Evolutionary conservation across 768 basidiomycete genomes (phyloP).

Genomic region (Lactarius akahatsu): DNA sequence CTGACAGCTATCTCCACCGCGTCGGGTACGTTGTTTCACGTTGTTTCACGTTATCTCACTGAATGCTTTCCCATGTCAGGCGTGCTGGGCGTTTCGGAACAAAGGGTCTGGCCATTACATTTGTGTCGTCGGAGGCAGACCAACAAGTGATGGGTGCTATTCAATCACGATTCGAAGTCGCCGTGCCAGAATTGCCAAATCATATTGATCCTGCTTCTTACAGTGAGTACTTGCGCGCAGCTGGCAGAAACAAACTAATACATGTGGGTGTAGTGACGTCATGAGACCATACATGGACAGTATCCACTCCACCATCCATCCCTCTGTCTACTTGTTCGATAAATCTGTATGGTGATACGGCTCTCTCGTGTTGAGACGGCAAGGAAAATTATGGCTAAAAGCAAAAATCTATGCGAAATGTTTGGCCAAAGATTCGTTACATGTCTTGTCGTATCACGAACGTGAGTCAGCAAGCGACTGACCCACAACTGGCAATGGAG

Average conservation of each 20-base stretch:
- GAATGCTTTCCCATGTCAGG: constrained; percentile 39
- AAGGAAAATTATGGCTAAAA: neutral
- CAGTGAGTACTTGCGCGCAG: constrained; percentile 56
- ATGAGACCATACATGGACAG: constrained; percentile 25
- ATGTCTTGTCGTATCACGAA: neutral
- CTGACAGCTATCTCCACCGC: constrained; percentile 97
- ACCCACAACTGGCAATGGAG: constrained; percentile 1
- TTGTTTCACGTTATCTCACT: neutral
- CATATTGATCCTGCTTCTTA: constrained; percentile 93
- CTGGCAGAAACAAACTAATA: constrained; percentile 1
- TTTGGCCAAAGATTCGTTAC: neutral
- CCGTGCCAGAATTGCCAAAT: constrained; percentile 91
- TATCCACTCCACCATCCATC: constrained; percentile 7
- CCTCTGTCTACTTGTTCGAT: constrained; percentile 21
- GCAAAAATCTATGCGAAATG: neutral
- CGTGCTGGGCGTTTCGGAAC: constrained; percentile 99
- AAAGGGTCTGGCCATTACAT: constrained; percentile 97
- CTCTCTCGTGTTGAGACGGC: constrained; percentile 6
- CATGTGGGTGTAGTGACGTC: constrained; percentile 41
- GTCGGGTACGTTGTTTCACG: constrained; percentile 64
- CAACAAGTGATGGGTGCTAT: constrained; percentile 93
- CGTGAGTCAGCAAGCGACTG: neutral
- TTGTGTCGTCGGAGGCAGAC: constrained; percentile 89
- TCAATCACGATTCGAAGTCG: constrained; percentile 96
- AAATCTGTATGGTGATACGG: constrained; percentile 24